phyloP scores from a whole-genome alignment of 176 grass and related monocot genomes.

The Aegilops speltoides region DNA sequence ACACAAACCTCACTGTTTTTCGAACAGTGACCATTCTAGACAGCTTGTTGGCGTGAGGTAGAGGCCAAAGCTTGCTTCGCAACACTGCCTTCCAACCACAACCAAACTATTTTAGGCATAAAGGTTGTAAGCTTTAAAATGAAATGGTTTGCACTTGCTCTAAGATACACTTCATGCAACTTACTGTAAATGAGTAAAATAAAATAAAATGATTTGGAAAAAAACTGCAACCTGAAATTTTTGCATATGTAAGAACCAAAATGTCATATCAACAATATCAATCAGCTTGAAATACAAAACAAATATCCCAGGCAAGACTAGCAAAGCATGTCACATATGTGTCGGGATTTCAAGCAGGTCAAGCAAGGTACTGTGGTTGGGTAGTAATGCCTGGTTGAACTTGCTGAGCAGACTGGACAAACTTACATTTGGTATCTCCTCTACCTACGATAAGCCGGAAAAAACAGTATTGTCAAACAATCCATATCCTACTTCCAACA shows the following conservation, averaged over 20 bases:
- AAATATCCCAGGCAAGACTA: constrained; percentile 32
- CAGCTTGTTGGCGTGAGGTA: too few species aligned
- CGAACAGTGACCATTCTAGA: too few species aligned
- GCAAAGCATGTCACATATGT: constrained; percentile 49
- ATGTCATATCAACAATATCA: neutral
- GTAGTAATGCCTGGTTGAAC: constrained; percentile 82
- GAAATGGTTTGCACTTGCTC: neutral
- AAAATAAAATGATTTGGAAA: neutral
- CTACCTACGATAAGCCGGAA: too few species aligned
- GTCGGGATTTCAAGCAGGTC: constrained; percentile 55
- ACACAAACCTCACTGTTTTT: too few species aligned
- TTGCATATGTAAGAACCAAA: neutral
- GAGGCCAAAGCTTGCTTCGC: neutral
- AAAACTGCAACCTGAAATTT: too few species aligned
- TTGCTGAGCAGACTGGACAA: too few species aligned
- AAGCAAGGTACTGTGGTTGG: constrained; percentile 85
- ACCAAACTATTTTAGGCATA: neutral
- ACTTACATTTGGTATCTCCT: too few species aligned
- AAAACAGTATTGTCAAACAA: too few species aligned
- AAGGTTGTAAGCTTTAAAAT: neutral
- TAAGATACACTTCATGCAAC: neutral
- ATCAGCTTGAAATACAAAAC: neutral
- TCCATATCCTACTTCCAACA: too few species aligned
- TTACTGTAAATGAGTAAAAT: neutral
- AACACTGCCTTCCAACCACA: neutral